Base-by-base conservation (phyloP, 768 basidiomycete species). In the Guyanaporus albipodus region DNA sequence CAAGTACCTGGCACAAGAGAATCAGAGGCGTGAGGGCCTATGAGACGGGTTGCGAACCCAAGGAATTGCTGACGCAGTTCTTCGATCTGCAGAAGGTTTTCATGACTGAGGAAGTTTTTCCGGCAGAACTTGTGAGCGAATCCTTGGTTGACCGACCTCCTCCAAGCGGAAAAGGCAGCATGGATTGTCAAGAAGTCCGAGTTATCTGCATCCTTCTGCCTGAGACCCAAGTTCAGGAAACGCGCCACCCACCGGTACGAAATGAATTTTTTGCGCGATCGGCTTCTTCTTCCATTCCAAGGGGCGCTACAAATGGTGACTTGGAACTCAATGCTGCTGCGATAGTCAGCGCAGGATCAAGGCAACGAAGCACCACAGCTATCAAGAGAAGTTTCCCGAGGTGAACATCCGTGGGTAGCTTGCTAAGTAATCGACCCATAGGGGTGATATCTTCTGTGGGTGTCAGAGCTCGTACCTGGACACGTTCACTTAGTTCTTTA, bases 301-400 rank as follows among this genome's bases (percentile, higher is more conserved):
- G 79, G 0, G 95, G 94, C 3, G 86, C 78, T 18, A 97, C 65
- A 63, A 97, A 99, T 0, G 94, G 95, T 2, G 89, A 91, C 64
- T 97, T 98, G 1, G 90, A 85, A 60, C 89, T 94, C 33, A 98
- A 70, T 1, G 89, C 81, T 6, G 95, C 95, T 14, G 91, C 92
- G 49, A 99, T 93, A 6, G 95, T 96, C 39, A 99, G 73, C n/a
- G 92, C 95, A 2, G 94, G 91, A 67, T 98, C 95, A 51, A 98
- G 70, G 62, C 95, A 98, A 36, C 82, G 80, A 64, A 97, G 89
- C 31, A 92, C 63, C 2, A 85, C 83, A 6, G 93, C 86, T 21
- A 83, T 80, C 33, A 98, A 73, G 14, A 98, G 73, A 62, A 97
- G 88, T 70, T 97, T 96, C 31, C 93, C 94, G 4, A 96, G 78